Base-by-base conservation (phyloP, 2,329 filamentous ascomycete genomes). In the Cytospora piceicola region DNA sequence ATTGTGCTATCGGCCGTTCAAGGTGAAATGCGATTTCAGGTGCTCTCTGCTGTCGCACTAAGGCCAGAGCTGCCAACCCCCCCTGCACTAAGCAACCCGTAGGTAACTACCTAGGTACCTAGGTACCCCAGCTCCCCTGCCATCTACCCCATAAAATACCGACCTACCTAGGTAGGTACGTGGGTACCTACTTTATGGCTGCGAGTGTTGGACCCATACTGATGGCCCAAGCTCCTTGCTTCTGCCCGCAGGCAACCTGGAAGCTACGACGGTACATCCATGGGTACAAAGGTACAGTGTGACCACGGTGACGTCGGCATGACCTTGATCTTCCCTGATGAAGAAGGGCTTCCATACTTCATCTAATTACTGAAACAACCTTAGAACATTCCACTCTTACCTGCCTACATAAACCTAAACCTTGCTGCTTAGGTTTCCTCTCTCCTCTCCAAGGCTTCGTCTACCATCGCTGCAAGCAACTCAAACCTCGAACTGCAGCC, bases 191-290 rank as follows among this genome's bases (percentile, higher is more conserved):
- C 17, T 2, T 5, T 17, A n/a, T n/a, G n/a, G 14, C 36, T 39
- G 36, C 36, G 36, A 39, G 36, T 22, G 52, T 30, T 36, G 34
- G 39, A 51, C 53, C 7, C 9, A 9, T 15, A 30, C 27, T 15
- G 27, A 57, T 65, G 65, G 65, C 62, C 65, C 65, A 67, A 67
- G 65, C 65, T 67, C 65, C 65, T n/a, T 65, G 65, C 58, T 61
- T 58, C 56, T 63, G 52, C 36, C 32, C n/a, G 52, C 2, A 29
- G 7, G n/a, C 2, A 29, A 34, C 27, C 22, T 55, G 29, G 22
- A 12, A 29, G 27, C 5, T 30, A 55, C 53, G 30, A 2, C 8
- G 30, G 17, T 14, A 27, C 5, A 20, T 32, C 4, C 30, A 34
- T 34, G 11, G 32, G 11, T 34, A 34, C 32, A 39, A 15, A 29